Percentiles rank a stretch among this genome's conserved stretches.
These are phyloP conservation scores for Sabuloglossum arenarium DNA, from an alignment of 495 filamentous ascomycete species.

Conservation along the genomic window DNA sequence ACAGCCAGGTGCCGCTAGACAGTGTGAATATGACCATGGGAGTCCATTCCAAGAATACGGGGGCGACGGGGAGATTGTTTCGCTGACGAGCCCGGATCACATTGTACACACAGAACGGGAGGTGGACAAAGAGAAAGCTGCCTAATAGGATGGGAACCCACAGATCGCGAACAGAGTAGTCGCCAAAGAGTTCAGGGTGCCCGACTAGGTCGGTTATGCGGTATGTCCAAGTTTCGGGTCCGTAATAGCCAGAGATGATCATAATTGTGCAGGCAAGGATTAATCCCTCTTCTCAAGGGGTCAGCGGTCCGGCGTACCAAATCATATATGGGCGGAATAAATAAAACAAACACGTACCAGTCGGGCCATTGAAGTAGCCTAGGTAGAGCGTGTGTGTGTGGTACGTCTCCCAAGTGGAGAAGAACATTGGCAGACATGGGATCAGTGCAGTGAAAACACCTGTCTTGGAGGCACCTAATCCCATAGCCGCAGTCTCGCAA, in stretches of 20 bases:
- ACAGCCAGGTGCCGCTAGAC: conserved; percentile 63
- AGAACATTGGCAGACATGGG: conserved; percentile 93
- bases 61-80: conserved; percentile 53
- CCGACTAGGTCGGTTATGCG: conserved; percentile 45
- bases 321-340: not conserved
- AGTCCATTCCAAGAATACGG: conserved; percentile 85
- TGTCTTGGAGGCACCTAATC: conserved; percentile 54
- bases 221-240: conserved; percentile 69
- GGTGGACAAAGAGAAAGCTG: conserved; percentile 57
- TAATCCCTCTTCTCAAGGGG: conserved; percentile 43
- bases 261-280: conserved; percentile 73
- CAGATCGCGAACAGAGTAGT: conserved; percentile 55
- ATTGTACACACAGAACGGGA: conserved; percentile 62
- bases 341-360: conserved; percentile 20
- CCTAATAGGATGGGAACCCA: conserved; percentile 62
- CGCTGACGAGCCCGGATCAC: conserved; percentile 55
- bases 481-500: conserved; percentile 79
- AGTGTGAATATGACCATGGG: conserved; percentile 67
- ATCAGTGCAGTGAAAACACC: conserved; percentile 82
- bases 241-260: conserved; percentile 67
- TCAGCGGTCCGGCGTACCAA: not conserved
- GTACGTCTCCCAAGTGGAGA: conserved; percentile 98
- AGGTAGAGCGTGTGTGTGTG: conserved; percentile 96
- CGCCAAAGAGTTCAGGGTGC: conserved; percentile 34
- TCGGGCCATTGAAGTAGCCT: conserved; percentile 92